Base-by-base conservation (phyloP, 192 early-diverging fungal genomes). In the Paraglomus brasilianum region DNA sequence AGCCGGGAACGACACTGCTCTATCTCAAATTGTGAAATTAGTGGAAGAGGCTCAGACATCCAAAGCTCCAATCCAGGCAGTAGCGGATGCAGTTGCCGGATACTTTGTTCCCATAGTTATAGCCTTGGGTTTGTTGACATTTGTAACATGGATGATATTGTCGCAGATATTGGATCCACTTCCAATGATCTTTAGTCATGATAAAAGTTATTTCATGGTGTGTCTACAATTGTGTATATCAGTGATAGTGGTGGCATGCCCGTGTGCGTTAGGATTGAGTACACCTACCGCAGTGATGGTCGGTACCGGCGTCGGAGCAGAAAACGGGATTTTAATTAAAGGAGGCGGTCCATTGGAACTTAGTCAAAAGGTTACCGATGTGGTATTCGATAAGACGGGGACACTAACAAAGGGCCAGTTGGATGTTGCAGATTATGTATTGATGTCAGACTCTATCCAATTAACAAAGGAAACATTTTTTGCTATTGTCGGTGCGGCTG, bases 271-370 rank as follows among this genome's bases (percentile, higher is more conserved):
- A 44, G 97, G 97, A 17, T 83, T 99, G 22, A 92, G 95, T 45
- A 96, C 94, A 5, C 97, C 97, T 9, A 99, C 97, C 0, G 97
- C 95, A 0, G 93, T 99, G 14, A 97, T 99, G 95, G 97, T 97
- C 7, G 97, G 95, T 24, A 97, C 97, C 0, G 97, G 97, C 17
- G 91, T 99, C 1, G 95, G 95, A 21, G 97, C 97, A 6, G 84
- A 94, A 69, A 79, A 94, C 51, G 97, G 97, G 24, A 93, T 99
- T 63, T 78, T 99, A 66, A 97, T 99, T 80, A 99, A 99, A 82
- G 92, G 95, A 36, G 97, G 94, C 19, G 88, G 76, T 50, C 87
- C 92, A 10, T 76, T 99, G 51, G 94, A 95, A 69, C 83, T 81
- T 5, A 93, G 92, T 6, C 87, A 90, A 66, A 80, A 81, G 43